phyloP scores from a whole-genome alignment of 768 basidiomycete species.

The Omphalotus guepiniiformis region DNA sequence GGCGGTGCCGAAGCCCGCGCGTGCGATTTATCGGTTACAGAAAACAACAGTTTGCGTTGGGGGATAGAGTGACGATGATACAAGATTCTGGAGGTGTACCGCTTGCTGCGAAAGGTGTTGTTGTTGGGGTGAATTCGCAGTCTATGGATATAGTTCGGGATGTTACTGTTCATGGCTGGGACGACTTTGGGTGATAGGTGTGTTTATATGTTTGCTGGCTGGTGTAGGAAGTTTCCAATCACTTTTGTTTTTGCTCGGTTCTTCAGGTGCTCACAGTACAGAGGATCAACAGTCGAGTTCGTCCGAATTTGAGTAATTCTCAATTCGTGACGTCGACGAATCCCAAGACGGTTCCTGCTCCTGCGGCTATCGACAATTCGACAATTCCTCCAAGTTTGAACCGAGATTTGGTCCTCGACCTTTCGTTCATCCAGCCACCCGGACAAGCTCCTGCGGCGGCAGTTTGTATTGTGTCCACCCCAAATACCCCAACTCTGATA shows the following conservation, averaged over 20 bases:
- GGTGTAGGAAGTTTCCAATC: too few species aligned
- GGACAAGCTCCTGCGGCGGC: conserved; percentile 55
- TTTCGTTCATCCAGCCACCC: conserved; percentile 45
- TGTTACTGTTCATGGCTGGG: conserved; percentile 90
- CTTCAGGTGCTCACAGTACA: conserved; percentile 85
- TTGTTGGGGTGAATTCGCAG: conserved; percentile 81
- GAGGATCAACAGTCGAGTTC: conserved; percentile 85
- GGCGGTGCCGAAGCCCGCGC: conserved; percentile 89
- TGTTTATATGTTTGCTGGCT: conserved; percentile 9
- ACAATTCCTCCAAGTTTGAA: conserved; percentile 47
- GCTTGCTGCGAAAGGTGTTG: conserved; percentile 87
- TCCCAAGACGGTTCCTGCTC: conserved; percentile 46
- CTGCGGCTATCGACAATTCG: too few species aligned
- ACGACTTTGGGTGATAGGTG: conserved; percentile 81
- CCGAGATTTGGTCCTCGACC: conserved; percentile 68
- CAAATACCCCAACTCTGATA: neutral
- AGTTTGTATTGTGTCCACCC: conserved; percentile 61
- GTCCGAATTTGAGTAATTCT: conserved; percentile 81
- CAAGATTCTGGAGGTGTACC: conserved; percentile 93
- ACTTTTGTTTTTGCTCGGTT: conserved; percentile 8
- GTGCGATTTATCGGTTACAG: conserved; percentile 85
- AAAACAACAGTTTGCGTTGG: conserved; percentile 83
- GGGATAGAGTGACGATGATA: conserved; percentile 95
- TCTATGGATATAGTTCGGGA: conserved; percentile 97
- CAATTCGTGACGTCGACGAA: conserved; percentile 82